Evolutionary conservation across 345 rosid species (phyloP).

Genomic region (Citrus unshiu): DNA sequence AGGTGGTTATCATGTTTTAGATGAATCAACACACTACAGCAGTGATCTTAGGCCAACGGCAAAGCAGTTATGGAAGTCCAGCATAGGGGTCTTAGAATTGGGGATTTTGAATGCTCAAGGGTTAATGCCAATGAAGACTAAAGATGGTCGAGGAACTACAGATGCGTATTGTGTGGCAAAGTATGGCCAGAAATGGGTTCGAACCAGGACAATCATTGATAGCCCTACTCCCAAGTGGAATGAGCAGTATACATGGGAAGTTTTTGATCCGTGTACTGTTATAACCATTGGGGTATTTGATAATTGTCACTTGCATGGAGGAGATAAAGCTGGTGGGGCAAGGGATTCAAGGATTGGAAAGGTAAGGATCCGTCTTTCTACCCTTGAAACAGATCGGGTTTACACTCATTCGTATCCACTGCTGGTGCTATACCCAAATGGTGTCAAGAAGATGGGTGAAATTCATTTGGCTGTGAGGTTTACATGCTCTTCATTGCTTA

Average conservation of each 20-base stretch:
- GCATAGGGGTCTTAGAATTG: constrained; percentile 78
- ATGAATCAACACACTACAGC: constrained; percentile 88
- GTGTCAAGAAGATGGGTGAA: constrained; percentile 94
- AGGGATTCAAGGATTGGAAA: constrained; percentile 76
- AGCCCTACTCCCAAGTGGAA: constrained; percentile 93
- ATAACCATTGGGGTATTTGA: constrained; percentile 88
- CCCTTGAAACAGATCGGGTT: constrained; percentile 86
- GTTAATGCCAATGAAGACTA: constrained; percentile 80
- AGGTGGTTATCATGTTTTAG: constrained; percentile 94
- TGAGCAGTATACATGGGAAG: constrained; percentile 99
- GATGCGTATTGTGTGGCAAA: constrained; percentile 97
- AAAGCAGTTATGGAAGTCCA: constrained; percentile 79
- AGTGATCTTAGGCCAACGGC: constrained; percentile 96
- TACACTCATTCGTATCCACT: constrained; percentile 91
- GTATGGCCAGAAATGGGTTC: constrained; percentile 88
- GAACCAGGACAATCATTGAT: constrained; percentile 85
- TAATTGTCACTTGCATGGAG: constrained; percentile 79
- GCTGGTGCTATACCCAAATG: constrained; percentile 65
- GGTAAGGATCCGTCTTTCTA: constrained; percentile 85
- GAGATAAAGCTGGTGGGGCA: constrained; percentile 51
- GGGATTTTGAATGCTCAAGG: constrained; percentile 82
- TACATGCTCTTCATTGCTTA: constrained; percentile 78
- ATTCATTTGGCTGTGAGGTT: constrained; percentile 90
- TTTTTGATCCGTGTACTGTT: constrained; percentile 88
- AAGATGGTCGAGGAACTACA: constrained; percentile 83